Evolutionary conservation across 2,329 filamentous ascomycete species (phyloP).

Genomic region (Monascus ruber): DNA sequence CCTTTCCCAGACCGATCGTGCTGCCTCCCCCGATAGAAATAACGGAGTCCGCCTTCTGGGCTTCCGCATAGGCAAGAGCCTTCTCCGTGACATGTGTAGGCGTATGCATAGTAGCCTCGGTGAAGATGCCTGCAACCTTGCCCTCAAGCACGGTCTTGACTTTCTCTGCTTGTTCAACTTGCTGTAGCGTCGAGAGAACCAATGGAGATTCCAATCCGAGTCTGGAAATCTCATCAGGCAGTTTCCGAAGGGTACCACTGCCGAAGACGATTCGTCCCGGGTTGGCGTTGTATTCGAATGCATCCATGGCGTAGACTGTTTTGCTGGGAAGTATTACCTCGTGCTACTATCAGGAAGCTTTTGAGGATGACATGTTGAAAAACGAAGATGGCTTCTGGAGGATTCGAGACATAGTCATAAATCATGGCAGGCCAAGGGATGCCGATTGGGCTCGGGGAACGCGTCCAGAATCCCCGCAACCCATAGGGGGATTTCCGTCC

Average conservation of each 20-base stretch:
- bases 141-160: constrained; percentile 36
- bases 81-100: constrained; percentile 46
- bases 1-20: constrained; percentile 52
- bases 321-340: too few species aligned
- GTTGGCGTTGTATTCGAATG: constrained; percentile 46
- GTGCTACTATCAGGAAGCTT: too few species aligned
- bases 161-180: constrained; percentile 35
- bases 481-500: too few species aligned
- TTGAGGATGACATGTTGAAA: too few species aligned
- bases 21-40: constrained; percentile 53
- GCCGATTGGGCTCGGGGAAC: too few species aligned
- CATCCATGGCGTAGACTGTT: constrained; percentile 30
- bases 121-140: constrained; percentile 41
- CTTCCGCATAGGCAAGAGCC: constrained; percentile 39
- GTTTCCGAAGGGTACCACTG: constrained; percentile 40
- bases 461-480: too few species aligned
- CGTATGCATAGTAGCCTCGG: constrained; percentile 52
- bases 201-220: constrained; percentile 40
- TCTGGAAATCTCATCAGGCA: constrained; percentile 32
- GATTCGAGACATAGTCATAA: too few species aligned
- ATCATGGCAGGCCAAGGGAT: too few species aligned
- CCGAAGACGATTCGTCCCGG: constrained; percentile 47
- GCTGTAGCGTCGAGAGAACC: constrained; percentile 46
- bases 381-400: too few species aligned
- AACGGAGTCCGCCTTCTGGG: constrained; percentile 41